Evolutionary conservation across 805 yeast species (phyloP), one percentile per base, ranked within the genome.

Genomic region (Dipodascus geniculatus): DNA sequence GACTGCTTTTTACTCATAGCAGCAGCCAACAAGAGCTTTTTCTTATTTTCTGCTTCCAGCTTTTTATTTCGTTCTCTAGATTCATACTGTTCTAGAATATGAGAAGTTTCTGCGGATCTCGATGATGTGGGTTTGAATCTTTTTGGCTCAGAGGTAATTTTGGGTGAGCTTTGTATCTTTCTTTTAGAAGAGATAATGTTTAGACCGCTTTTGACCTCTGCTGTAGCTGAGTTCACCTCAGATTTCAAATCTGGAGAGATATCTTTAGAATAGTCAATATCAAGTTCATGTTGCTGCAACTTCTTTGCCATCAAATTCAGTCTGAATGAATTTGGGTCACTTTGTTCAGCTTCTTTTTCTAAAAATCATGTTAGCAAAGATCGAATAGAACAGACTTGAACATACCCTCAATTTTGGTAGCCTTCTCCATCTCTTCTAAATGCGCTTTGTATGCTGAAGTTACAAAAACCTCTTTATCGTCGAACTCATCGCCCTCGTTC

Each of bases 401-500:
- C 44, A 38, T n/a, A 38, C 44, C 44, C 14, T 38, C 44, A 6
- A 38, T 54, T 48, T 51, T 57, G 48, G 47, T 23, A 22, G 50
- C 55, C 52, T 51, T 55, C 35, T 62, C 63, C 22, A 65, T 53
- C 48, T 64, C 70, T 42, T 66, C 65, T 57, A 70, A 71, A 53
- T 69, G 69, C 44, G 63, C 63, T 58, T 71, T 70, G 60, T 80
- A 81, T 0, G 75, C 74, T 1, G 69, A 62, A 1, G 82, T 74
- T 8, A 78, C 75, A 65, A 79, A 80, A 23, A 65, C 71, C 49
- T 75, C 77, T 50, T 69, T 73, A 19, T 64, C 74, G 2, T 61
- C 65, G 49, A 58, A 67, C 28, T 64, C 65, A 42, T 69, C 72
- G 2, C 72, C 73, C 54, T 75, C 79, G 20, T 62, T 53, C 31